Evolutionary conservation across 345 rosid genomes (phyloP), one percentile per base, ranked within the genome.

Genomic region (Corchorus olitorius): DNA sequence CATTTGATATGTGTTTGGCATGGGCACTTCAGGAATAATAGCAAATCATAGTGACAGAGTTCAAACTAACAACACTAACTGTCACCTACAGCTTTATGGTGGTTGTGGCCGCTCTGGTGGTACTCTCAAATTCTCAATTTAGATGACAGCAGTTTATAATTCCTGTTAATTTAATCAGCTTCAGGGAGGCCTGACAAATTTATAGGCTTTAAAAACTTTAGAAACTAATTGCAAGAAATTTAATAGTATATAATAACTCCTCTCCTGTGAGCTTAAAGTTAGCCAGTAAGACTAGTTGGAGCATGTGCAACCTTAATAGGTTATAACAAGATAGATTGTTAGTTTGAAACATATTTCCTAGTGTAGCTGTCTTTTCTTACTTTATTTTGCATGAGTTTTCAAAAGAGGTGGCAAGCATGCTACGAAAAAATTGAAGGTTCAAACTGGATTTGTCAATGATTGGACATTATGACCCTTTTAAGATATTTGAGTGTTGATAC

Each of bases 291-390:
- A 16, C 19, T 69, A 49, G 43, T 49, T 69, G 59, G 59, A 16
- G 4, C 41, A 2, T 34, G 22, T 50, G 27, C 27, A 16, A 16
- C 17, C 27, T 50, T 49, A 33, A 45, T 9, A 8, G 10, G 6
- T 69, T 33, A 19, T 16, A 33, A 33, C 2, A 50, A 69, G 33
- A 50, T 41, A 49, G 43, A 55, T 49, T 22, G 43, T 69, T 22
- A 8, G 13, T 50, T 50, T 35, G 45, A 22, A 69, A 50, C 59
- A 33, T 69, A 49, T 49, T 68, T 68, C 72, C 72, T 68, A 49
- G 14, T 49, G 27, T 49, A 68, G 58, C 43, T 68, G 72, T 68
- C 41, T 27, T 68, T 49, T 27, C 49, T 41, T 33, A 14, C 50
- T 50, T 69, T 69, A 50, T 69, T 65, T 14, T 35, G 55, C 9